Evolutionary conservation across 345 rosid species (phyloP).

Genomic region (Hibiscus tridactylites): DNA sequence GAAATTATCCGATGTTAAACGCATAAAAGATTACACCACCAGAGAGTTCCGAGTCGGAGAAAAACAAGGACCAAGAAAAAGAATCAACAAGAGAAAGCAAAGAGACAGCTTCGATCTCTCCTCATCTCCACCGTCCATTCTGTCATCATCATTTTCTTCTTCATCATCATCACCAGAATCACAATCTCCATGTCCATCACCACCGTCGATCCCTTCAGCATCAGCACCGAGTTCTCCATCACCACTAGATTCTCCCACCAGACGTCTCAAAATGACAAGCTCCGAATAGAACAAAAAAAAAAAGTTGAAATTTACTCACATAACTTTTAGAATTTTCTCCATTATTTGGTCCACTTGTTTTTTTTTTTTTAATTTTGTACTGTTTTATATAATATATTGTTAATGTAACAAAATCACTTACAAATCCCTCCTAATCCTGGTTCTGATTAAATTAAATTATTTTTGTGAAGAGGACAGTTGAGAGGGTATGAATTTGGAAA

Average conservation of each 20-base stretch:
- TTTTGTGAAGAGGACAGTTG: background rate
- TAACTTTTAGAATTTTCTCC: background rate
- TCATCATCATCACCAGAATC: background rate
- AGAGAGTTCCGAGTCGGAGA: constrained; percentile 19
- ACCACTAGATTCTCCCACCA: constrained; percentile 40
- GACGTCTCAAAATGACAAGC: constrained; percentile 35
- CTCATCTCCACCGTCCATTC: constrained; percentile 20
- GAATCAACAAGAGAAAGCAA: constrained; percentile 50
- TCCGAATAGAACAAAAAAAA: background rate
- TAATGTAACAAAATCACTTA: background rate
- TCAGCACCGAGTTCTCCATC: constrained; percentile 45
- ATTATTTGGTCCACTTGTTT: constrained; percentile 14
- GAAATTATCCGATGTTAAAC: constrained; percentile 77
- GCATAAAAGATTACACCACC: constrained; percentile 46
- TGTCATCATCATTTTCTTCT: background rate
- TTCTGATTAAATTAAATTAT: background rate
- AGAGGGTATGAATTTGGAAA: background rate
- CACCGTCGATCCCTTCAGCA: background rate
- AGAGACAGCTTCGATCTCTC: constrained; percentile 30
- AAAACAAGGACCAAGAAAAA: background rate
- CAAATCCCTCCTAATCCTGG: background rate
- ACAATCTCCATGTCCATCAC: background rate
- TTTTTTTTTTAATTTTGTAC: background rate
- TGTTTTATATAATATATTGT: background rate
- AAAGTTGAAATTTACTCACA: too few relatives aligned